Evolutionary conservation across 2,329 filamentous ascomycete genomes (phyloP).

Genomic region (Xylariaceae sp.): DNA sequence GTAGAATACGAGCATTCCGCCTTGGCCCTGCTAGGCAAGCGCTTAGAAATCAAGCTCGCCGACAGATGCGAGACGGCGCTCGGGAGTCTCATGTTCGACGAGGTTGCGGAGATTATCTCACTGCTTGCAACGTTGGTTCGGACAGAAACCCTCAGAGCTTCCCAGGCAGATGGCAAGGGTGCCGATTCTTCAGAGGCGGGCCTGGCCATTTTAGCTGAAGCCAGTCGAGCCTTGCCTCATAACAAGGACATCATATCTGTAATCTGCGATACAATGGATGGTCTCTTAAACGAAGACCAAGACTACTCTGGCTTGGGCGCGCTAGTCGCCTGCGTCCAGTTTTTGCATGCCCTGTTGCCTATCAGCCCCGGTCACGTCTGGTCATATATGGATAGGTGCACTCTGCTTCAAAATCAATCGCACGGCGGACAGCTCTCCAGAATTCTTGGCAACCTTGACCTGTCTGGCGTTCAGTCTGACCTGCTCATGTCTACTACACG

Average conservation of each 20-base stretch:
- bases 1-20: conserved; percentile 76
- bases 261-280: conserved; percentile 79
- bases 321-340: conserved; percentile 67
- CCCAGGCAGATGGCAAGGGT: conserved; percentile 18
- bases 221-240: conserved; percentile 48
- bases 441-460: conserved; percentile 76
- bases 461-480: conserved; percentile 68
- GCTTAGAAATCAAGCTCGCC: conserved; percentile 61
- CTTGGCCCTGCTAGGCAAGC: conserved; percentile 71
- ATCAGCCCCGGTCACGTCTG: conserved; percentile 81
- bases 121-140: conserved; percentile 67
- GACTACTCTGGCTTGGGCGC: conserved; percentile 62
- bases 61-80: conserved; percentile 49
- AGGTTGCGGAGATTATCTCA: conserved; percentile 66
- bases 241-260: conserved; percentile 73
- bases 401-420: conserved; percentile 70
- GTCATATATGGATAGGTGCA: conserved; percentile 80
- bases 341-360: conserved; percentile 66
- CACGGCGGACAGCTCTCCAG: conserved; percentile 70
- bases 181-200: conserved; percentile 30
- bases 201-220: conserved; percentile 51
- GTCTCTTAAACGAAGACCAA: conserved; percentile 55
- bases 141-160: conserved; percentile 40
- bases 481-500: conserved; percentile 69
- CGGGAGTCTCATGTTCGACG: conserved; percentile 51